phyloP scores from a whole-genome alignment of 1,284 basidiomycete genomes.

The Malassezia furfur region DNA sequence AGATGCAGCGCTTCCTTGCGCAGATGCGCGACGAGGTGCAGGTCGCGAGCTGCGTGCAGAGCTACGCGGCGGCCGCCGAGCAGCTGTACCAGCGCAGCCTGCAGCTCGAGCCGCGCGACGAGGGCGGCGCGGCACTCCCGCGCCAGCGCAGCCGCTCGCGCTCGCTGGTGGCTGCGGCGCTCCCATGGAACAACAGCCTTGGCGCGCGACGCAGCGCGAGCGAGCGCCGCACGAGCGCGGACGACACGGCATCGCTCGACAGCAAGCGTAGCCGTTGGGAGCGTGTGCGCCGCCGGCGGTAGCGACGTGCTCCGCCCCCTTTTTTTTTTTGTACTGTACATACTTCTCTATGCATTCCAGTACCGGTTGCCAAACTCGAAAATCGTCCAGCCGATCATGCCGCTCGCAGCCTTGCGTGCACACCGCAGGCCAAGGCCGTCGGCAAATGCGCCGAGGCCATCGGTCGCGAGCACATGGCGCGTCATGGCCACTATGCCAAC shows the following conservation, averaged over 20 bases:
- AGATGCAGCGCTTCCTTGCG: conserved; percentile 66
- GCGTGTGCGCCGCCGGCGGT: not conserved
- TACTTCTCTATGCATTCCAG: not conserved
- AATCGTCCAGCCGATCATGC: conserved; percentile 46
- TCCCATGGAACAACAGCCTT: not conserved
- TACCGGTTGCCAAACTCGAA: conserved; percentile 28
- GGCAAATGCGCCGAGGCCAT: conserved; percentile 27
- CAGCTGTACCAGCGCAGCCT: conserved; percentile 43
- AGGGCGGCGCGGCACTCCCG: conserved; percentile 6
- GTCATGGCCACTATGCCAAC: conserved; percentile 21
- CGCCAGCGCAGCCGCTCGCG: not conserved
- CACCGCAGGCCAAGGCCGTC: conserved; percentile 43
- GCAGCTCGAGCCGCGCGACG: conserved; percentile 40
- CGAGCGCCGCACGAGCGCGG: not conserved
- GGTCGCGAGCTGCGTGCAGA: conserved; percentile 8
- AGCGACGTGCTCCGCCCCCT: not conserved
- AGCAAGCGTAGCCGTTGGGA: not conserved
- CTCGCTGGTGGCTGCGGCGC: not conserved
- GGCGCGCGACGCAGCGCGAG: not conserved
- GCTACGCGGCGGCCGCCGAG: conserved; percentile 30
- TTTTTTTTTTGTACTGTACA: not conserved
- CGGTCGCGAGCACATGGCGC: conserved; percentile 23
- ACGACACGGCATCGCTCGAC: not conserved
- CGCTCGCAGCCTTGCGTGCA: conserved; percentile 40
- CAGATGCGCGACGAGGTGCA: conserved; percentile 26